phyloP scores from a whole-genome alignment of 2,329 filamentous ascomycete species.

The Kalmusia sp. region DNA sequence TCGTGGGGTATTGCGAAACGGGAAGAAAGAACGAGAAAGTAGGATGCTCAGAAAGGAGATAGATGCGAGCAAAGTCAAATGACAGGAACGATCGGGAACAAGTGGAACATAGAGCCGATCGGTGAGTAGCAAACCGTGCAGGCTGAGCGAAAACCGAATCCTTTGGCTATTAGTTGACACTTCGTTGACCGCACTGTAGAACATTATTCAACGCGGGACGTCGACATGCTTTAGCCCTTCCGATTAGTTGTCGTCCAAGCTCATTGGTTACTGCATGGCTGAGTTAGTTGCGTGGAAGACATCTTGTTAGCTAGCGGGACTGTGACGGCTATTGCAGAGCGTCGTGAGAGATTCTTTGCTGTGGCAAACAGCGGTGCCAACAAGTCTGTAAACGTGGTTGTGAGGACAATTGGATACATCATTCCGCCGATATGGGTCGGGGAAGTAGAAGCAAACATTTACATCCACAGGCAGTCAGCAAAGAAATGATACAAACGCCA shows the following conservation, averaged over 20 bases:
- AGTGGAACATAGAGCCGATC: neutral
- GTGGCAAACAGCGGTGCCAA: neutral
- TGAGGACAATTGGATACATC: too few relatives aligned
- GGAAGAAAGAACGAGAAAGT: neutral
- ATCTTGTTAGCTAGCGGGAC: neutral
- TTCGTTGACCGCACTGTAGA: slow-evolving; percentile 17
- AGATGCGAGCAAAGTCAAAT: slow-evolving; percentile 10
- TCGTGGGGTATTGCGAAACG: neutral
- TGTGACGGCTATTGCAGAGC: neutral
- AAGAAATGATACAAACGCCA: too few relatives aligned
- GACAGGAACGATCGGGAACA: neutral
- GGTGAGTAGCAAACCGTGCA: slow-evolving; percentile 15
- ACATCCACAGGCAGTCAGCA: too few relatives aligned
- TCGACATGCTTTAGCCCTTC: slow-evolving; percentile 1
- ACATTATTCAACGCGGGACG: neutral
- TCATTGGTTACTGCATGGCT: neutral
- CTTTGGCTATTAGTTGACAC: slow-evolving; percentile 9
- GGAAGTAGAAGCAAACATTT: too few relatives aligned
- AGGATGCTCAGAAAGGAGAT: neutral
- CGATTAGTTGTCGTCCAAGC: slow-evolving; percentile 1
- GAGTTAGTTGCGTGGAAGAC: neutral
- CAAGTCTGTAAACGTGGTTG: too few relatives aligned
- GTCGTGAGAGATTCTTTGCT: neutral
- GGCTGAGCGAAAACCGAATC: slow-evolving; percentile 1
- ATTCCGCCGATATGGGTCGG: too few relatives aligned